These are phyloP conservation scores for Elsinoe perseae DNA, from an alignment of 2,329 filamentous ascomycete genomes.

Conservation along the genomic window DNA sequence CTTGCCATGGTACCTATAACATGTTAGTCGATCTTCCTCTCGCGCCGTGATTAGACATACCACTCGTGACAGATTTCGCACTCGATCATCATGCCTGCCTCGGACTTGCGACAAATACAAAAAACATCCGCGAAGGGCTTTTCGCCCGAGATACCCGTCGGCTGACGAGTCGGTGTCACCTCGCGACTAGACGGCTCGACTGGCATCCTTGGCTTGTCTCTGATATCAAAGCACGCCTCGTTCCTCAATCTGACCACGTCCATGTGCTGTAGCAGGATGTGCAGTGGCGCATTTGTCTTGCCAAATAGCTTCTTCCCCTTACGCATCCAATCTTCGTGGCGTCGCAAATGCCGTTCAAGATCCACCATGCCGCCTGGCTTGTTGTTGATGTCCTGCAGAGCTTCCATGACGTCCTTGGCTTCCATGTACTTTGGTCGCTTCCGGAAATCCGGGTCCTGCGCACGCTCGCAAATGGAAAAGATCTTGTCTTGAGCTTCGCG, in stretches of 20 bases:
- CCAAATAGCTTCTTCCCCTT: constrained; percentile 96
- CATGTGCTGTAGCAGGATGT: constrained; percentile 92
- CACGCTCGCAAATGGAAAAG: constrained; percentile 68
- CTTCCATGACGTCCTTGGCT: constrained; percentile 82
- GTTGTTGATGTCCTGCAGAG: constrained; percentile 79
- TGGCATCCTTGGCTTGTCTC: constrained; percentile 79
- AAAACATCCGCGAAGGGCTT: constrained; percentile 62
- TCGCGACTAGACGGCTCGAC: constrained; percentile 88
- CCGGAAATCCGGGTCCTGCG: constrained; percentile 63
- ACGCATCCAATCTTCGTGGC: constrained; percentile 98
- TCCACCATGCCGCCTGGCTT: constrained; percentile 88
- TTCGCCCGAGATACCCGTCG: constrained; percentile 20
- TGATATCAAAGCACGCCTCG: constrained; percentile 80
- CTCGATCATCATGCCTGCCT: constrained; percentile 99
- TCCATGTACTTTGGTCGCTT: constrained; percentile 82
- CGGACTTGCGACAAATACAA: constrained; percentile 87
- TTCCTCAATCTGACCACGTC: constrained; percentile 88
- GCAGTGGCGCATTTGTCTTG: constrained; percentile 92
- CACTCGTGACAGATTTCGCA: constrained; percentile 97
- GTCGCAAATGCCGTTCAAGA: constrained; percentile 85
- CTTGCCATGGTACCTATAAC: constrained; percentile 85
- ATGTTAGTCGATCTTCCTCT: constrained; percentile 24
- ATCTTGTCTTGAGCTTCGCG: constrained; percentile 89
- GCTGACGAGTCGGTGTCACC: constrained; percentile 49
- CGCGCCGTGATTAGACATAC: constrained; percentile 45